A percentile compares a stretch with the other conserved stretches of the same genome.
phyloP scores from a whole-genome alignment of 2,329 filamentous ascomycete species.

The Colletotrichum chrysophilum region DNA sequence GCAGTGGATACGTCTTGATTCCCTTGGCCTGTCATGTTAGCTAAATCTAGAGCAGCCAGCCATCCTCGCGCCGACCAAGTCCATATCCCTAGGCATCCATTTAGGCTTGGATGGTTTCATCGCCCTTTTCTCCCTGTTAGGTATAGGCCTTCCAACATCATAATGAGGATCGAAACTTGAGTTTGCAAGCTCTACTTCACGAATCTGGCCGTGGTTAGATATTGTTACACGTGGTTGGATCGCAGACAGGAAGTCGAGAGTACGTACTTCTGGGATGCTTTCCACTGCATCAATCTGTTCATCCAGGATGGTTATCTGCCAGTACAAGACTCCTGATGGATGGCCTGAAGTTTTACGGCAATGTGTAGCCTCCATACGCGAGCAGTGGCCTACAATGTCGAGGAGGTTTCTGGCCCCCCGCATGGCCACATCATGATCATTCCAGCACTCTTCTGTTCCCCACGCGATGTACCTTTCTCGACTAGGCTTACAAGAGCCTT shows the following conservation, averaged over 20 bases:
- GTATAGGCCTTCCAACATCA: neutral
- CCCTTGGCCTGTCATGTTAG: neutral
- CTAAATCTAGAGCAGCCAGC: accelerated
- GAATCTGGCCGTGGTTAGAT: neutral
- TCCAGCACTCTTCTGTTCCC: neutral
- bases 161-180: neutral
- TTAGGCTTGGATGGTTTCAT: neutral
- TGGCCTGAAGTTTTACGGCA: accelerated
- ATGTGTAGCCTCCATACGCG: neutral
- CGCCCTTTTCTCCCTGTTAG: neutral
- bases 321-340: neutral
- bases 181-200: neutral
- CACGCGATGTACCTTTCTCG: neutral
- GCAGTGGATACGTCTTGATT: neutral
- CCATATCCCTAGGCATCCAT: neutral
- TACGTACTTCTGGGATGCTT: neutral
- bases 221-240: accelerated
- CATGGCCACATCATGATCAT: neutral
- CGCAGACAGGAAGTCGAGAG: neutral
- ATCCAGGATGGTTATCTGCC: neutral
- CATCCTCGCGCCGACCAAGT: neutral
- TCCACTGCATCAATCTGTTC: neutral
- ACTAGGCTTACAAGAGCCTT: accelerated
- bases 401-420: neutral
- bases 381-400: neutral